These are phyloP conservation scores for Chytriomyces hyalinus DNA, from an alignment of 192 early-diverging fungal species.

Conservation along the genomic window DNA sequence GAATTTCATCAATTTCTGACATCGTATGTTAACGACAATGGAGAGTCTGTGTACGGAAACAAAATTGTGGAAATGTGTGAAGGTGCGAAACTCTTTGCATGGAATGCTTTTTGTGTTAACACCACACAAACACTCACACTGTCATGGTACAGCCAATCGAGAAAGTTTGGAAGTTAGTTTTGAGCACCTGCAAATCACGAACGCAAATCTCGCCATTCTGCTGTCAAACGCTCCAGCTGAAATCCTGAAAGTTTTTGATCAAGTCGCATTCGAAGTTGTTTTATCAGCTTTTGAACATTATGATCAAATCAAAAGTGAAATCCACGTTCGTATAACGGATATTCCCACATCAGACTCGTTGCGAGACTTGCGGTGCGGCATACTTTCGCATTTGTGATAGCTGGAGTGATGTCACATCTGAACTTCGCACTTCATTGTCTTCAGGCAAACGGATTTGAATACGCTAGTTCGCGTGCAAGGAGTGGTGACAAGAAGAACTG, in stretches of 20 bases:
- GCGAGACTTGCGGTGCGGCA: slow-evolving; percentile 73
- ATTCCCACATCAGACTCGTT: slow-evolving; percentile 83
- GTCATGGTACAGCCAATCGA: slow-evolving; percentile 58
- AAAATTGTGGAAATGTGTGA: slow-evolving; percentile 88
- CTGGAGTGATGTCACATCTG: no score
- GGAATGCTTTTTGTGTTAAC: not conserved
- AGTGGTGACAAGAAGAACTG: slow-evolving; percentile 90
- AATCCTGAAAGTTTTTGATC: slow-evolving; percentile 89
- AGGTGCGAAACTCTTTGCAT: slow-evolving; percentile 30
- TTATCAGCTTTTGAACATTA: slow-evolving; percentile 89
- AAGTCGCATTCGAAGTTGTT: slow-evolving; percentile 90
- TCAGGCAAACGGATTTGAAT: slow-evolving; percentile 87
- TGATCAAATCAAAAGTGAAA: slow-evolving; percentile 86
- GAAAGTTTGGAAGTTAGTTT: slow-evolving; percentile 90
- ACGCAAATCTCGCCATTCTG: slow-evolving; percentile 86
- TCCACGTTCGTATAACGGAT: slow-evolving; percentile 92
- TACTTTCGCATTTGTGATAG: slow-evolving; percentile 3
- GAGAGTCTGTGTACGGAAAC: slow-evolving; percentile 92
- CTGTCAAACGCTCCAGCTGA: slow-evolving; percentile 86
- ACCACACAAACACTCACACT: not conserved
- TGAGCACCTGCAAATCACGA: slow-evolving; percentile 76
- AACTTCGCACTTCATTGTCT: no score
- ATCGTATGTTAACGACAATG: slow-evolving; percentile 82
- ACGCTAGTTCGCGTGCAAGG: slow-evolving; percentile 88
- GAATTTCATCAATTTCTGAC: slow-evolving; percentile 91